Percentiles rank a stretch among this genome's conserved stretches.
phyloP scores from a whole-genome alignment of 371 early-diverging fungal genomes.

The Chytridium lagenaria region DNA sequence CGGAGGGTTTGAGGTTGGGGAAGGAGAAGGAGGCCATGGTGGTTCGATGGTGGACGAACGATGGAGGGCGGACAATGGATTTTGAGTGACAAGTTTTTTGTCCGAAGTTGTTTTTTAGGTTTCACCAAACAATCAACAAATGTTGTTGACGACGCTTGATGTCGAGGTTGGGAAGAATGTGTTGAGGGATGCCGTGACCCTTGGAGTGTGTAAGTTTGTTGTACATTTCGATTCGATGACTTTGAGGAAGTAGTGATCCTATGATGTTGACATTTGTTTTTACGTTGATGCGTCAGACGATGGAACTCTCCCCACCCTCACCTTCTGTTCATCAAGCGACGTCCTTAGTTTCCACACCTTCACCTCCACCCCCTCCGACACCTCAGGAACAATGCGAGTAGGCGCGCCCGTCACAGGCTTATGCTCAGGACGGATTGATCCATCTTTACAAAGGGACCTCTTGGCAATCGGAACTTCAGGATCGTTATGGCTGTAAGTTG shows the following conservation, averaged over 20 bases:
- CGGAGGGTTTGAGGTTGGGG: conserved; percentile 63
- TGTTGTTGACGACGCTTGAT: neutral
- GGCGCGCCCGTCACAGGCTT: neutral
- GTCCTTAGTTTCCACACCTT: neutral
- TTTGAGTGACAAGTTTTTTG: neutral
- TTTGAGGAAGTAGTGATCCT: no score
- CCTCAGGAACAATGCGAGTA: neutral
- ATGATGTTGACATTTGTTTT: no score
- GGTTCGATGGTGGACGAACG: neutral
- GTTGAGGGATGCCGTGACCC: neutral
- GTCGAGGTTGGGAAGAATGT: neutral
- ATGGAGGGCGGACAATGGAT: neutral
- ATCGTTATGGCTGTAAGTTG: conserved; percentile 25
- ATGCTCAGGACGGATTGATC: neutral
- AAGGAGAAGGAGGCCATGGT: conserved; percentile 47
- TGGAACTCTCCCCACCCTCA: neutral
- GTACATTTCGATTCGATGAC: neutral
- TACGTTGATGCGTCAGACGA: neutral
- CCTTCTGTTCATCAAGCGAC: neutral
- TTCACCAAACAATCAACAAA: neutral
- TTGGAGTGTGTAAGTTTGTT: neutral
- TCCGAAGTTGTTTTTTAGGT: neutral
- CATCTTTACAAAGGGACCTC: neutral
- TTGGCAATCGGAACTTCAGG: conserved; percentile 21
- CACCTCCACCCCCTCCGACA: neutral